phyloP scores from a whole-genome alignment of 805 yeast species.

The Teunomyces stri region DNA sequence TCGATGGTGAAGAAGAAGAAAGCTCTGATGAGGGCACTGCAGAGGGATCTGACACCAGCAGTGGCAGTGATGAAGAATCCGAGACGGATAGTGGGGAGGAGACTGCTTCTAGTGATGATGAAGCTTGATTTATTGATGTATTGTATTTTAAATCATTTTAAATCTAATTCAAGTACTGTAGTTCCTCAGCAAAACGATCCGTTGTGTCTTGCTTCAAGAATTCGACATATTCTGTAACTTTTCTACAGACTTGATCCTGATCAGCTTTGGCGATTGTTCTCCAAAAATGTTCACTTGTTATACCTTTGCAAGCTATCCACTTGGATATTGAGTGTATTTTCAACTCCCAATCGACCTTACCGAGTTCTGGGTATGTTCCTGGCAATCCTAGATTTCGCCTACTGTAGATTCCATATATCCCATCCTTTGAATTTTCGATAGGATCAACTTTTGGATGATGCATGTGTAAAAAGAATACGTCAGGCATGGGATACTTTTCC shows the following conservation, averaged over 20 bases:
- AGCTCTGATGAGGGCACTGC: conserved; percentile 3
- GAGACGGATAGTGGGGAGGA: conserved; percentile 5
- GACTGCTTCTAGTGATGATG: conserved; percentile 1
- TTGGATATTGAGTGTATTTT: conserved; percentile 20
- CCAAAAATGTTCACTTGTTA: conserved; percentile 20
- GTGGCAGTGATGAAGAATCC: conserved; percentile 21
- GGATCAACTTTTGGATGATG: conserved; percentile 21
- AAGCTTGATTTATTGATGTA: conserved; percentile 1
- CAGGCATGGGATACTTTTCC: conserved; percentile 11
- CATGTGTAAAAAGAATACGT: conserved; percentile 20
- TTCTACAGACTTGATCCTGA: conserved; percentile 18
- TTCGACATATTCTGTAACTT: conserved; percentile 20
- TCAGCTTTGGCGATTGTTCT: conserved; percentile 11
- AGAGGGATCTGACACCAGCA: conserved; percentile 18
- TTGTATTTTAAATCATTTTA: not conserved
- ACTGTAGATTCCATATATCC: conserved; percentile 10
- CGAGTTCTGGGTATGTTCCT: conserved; percentile 16
- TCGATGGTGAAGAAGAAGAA: conserved; percentile 10
- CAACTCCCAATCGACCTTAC: conserved; percentile 24
- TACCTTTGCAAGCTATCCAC: conserved; percentile 25
- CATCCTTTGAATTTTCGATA: conserved; percentile 12
- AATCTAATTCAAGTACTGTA: conserved; percentile 3
- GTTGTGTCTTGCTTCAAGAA: conserved; percentile 20
- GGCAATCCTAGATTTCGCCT: conserved; percentile 19
- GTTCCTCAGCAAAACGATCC: conserved; percentile 9